Evolutionary conservation across 2,329 filamentous ascomycete species (phyloP), one percentile per base, ranked within the genome.

Genomic region (Scedosporium apiospermum): DNA sequence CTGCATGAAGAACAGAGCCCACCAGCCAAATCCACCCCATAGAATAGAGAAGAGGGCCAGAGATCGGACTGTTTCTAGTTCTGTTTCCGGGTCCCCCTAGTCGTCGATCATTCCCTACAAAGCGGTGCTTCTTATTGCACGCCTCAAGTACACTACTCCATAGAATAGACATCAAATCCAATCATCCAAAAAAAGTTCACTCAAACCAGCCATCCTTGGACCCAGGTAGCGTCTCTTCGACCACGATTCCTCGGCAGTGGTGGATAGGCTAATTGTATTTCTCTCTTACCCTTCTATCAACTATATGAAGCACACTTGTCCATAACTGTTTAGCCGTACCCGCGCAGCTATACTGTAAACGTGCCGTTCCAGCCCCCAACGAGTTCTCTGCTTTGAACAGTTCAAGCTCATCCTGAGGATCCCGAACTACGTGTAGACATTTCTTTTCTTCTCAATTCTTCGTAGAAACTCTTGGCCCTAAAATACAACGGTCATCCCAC

Each of bases 51-150:
- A 46, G 2, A 46, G 14, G 42, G 18, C 42, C n/a, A 49, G n/a
- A 55, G 51, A 55, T 55, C 51, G 51, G 51, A 23, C 51, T 55
- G 51, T 55, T 55, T 55, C 51, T 27, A 55, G 51, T 55, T 27
- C 51, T 23, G 21, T 55, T 55, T 23, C 51, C 51, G 51, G 51
- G 23, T 55, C 18, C 18, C 51, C 51, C 23, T 26, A 27, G 51
- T 27, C 51, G 51, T 23, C 23, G 51, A 55, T 55, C 51, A 21
- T n/a, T 53, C 23, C 34, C 34, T 38, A 38, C 34, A 38, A 10
- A 38, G 10, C 34, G 9, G 10, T 14, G 34, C 10, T 38, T 38
- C 34, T 38, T 38, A 3, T 34, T 34, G 6, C 34, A 38, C 34
- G 12, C 34, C 34, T n/a, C n/a, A n/a, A n/a, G n/a, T n/a, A n/a